These are phyloP conservation scores for Vaccinium vitisidaea DNA, from an alignment of 148 eudicot species.

Conservation along the genomic window DNA sequence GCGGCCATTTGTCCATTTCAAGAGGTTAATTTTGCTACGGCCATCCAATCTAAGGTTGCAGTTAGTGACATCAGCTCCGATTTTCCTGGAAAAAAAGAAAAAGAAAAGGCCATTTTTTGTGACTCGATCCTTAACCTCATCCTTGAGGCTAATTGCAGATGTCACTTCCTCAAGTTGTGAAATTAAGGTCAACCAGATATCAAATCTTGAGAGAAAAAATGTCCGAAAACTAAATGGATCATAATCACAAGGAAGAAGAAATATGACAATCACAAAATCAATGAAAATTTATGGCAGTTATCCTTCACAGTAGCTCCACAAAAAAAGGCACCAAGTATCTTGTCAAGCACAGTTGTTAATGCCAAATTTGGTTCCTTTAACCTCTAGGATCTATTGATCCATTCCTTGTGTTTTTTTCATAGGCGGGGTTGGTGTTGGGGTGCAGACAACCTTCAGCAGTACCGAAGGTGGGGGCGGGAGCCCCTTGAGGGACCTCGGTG, in stretches of 20 bases:
- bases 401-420: not conserved
- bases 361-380: not conserved
- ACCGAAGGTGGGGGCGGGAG: too few relatives aligned
- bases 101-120: not conserved
- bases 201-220: too few relatives aligned
- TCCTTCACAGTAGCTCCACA: not conserved
- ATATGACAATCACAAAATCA: not conserved
- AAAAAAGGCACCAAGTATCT: not conserved
- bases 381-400: not conserved
- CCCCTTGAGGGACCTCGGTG: too few relatives aligned
- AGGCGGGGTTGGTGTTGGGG: not conserved
- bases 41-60: not conserved
- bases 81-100: not conserved
- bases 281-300: not conserved
- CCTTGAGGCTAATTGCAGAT: not conserved
- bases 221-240: not conserved
- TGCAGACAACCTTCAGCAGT: too few relatives aligned
- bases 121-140: too few relatives aligned
- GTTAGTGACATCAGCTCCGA: not conserved
- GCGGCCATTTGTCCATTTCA: not conserved
- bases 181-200: too few relatives aligned
- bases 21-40: not conserved
- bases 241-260: not conserved
- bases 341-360: not conserved
- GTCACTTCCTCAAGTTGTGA: too few relatives aligned